These are phyloP conservation scores for Casuarina cunninghamiana DNA, from an alignment of 306 rosid species.

Conservation along the genomic window DNA sequence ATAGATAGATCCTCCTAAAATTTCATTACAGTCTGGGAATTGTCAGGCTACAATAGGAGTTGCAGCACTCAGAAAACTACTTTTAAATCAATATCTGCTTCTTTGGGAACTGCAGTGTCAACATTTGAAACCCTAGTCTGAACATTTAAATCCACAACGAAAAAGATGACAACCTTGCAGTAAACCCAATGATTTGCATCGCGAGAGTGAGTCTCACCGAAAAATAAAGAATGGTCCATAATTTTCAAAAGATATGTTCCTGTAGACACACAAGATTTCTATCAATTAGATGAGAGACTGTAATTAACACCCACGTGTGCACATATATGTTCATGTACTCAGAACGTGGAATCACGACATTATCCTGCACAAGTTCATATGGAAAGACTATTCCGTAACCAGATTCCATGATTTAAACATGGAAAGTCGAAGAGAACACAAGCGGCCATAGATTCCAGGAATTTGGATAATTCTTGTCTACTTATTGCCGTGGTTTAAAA, in stretches of 20 bases:
- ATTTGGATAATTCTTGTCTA: too few species aligned
- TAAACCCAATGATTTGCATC: conserved; percentile 74
- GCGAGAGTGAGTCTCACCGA: conserved; percentile 84
- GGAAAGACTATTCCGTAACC: background rate
- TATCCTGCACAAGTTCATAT: background rate
- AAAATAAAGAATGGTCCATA: conserved; percentile 54
- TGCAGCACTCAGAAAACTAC: conserved; percentile 81
- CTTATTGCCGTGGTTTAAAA: too few species aligned
- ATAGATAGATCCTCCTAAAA: conserved; percentile 87
- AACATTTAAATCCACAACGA: conserved; percentile 93
- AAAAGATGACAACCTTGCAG: conserved; percentile 72
- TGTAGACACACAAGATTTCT: conserved; percentile 42
- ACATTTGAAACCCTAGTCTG: conserved; percentile 71
- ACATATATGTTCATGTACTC: conserved; percentile 2
- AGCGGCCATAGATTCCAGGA: background rate
- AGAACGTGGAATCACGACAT: background rate
- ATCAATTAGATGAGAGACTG: conserved; percentile 18
- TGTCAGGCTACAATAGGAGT: conserved; percentile 64
- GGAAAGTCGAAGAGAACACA: background rate
- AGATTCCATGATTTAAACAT: background rate
- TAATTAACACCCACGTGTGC: conserved; percentile 9
- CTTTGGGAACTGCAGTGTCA: conserved; percentile 53
- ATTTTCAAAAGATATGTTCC: conserved; percentile 58
- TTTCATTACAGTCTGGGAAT: conserved; percentile 71
- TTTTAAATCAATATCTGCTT: conserved; percentile 68